Evolutionary conservation across 2,329 filamentous ascomycete species (phyloP).

Genomic region (Paraconiothyrium brasiliense): DNA sequence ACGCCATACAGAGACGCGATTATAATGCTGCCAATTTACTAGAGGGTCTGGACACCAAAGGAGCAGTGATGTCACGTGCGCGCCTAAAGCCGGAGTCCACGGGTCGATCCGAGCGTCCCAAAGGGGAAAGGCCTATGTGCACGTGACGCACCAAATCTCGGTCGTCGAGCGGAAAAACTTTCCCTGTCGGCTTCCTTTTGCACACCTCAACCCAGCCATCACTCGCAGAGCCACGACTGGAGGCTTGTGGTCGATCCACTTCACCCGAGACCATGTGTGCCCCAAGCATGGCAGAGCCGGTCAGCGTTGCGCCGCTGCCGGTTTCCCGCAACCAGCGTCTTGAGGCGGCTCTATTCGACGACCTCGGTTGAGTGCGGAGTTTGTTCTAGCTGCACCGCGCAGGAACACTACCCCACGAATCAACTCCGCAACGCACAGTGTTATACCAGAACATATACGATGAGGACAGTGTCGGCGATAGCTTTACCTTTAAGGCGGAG

Average conservation of each 20-base stretch:
- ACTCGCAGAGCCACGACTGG: slow-evolving; percentile 18
- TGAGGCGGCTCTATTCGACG: slow-evolving; percentile 21
- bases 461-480: slow-evolving; percentile 41
- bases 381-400: slow-evolving; percentile 40
- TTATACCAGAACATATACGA: slow-evolving; percentile 30
- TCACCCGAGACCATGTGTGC: slow-evolving; percentile 16
- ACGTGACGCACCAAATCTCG: slow-evolving; percentile 3
- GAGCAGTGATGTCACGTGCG: too few species aligned
- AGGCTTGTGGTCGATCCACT: slow-evolving; percentile 19
- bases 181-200: neutral
- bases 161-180: slow-evolving; percentile 10
- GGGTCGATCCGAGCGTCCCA: neutral
- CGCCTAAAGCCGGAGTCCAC: too few species aligned
- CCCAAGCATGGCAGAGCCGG: slow-evolving; percentile 11
- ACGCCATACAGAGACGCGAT: too few species aligned
- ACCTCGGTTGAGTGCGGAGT: slow-evolving; percentile 51
- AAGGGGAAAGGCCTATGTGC: neutral
- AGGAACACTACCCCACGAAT: slow-evolving; percentile 29
- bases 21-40: too few species aligned
- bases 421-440: slow-evolving; percentile 23
- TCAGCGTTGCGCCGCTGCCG: slow-evolving; percentile 14
- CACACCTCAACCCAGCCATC: slow-evolving; percentile 6
- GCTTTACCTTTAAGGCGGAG: slow-evolving; percentile 40
- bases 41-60: too few species aligned
- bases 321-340: slow-evolving; percentile 22